Evolutionary conservation across 805 yeast species (phyloP).

Genomic region (Wickerhamomyces hampshirensis): DNA sequence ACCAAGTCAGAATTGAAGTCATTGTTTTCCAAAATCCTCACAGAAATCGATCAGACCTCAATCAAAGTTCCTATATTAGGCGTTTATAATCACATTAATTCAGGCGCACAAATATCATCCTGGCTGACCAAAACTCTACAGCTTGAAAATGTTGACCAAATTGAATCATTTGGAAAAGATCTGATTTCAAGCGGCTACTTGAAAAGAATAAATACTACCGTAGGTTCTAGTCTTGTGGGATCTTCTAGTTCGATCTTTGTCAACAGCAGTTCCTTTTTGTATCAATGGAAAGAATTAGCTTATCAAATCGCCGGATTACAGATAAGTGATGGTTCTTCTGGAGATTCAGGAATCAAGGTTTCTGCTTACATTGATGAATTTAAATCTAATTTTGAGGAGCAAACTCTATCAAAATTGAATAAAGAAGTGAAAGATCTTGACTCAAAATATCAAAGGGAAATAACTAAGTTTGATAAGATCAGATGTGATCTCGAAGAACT

Average conservation of each 20-base stretch:
- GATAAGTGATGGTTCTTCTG: conserved; percentile 11
- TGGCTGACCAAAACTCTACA: conserved; percentile 51
- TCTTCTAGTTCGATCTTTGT: conserved; percentile 47
- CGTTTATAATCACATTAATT: conserved; percentile 54
- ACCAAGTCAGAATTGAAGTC: conserved; percentile 37
- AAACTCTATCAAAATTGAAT: conserved; percentile 45
- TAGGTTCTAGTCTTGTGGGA: conserved; percentile 71
- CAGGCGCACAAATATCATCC: conserved; percentile 56
- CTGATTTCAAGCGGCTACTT: conserved; percentile 57
- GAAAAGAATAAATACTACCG: conserved; percentile 44
- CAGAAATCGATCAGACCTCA: conserved; percentile 46
- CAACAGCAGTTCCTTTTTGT: conserved; percentile 66
- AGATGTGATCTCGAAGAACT: conserved; percentile 74
- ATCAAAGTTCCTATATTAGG: conserved; percentile 68
- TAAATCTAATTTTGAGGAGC: conserved; percentile 38
- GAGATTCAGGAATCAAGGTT: conserved; percentile 18
- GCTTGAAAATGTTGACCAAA: conserved; percentile 43
- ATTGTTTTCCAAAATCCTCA: conserved; percentile 38
- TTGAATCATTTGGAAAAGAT: conserved; percentile 74
- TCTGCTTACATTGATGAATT: conserved; percentile 19
- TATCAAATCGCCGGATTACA: conserved; percentile 45
- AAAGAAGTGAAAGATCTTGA: conserved; percentile 60
- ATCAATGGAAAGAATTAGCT: conserved; percentile 77
- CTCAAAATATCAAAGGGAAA: conserved; percentile 46
- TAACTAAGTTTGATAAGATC: conserved; percentile 54